A percentile compares a stretch with the other conserved stretches of the same genome.
These are phyloP conservation scores for Asterionellopsis glacialis DNA, from an alignment of 108 stramenopile species.

Conservation along the genomic window DNA sequence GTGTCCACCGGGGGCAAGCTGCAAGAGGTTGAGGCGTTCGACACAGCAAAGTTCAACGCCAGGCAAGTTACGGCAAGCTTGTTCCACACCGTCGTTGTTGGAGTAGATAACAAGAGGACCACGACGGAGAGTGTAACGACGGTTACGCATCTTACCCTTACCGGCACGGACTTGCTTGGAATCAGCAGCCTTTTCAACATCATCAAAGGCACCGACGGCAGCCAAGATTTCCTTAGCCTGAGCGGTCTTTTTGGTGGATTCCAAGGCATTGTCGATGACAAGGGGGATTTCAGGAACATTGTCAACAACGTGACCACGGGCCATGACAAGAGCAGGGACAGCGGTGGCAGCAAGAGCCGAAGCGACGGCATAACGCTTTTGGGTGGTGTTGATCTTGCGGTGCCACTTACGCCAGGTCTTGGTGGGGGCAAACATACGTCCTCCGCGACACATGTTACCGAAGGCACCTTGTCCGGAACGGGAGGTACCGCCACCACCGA, in stretches of 20 bases:
- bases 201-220: constrained; percentile 88
- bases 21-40: constrained; percentile 93
- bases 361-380: constrained; percentile 95
- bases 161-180: constrained; percentile 96
- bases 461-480: constrained; percentile 99
- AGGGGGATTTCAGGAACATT: constrained; percentile 97
- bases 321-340: constrained; percentile 97
- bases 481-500: constrained; percentile 97
- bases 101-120: constrained; percentile 97
- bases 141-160: constrained; percentile 99
- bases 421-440: constrained; percentile 98
- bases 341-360: constrained; percentile 97
- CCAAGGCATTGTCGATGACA: constrained; percentile 83
- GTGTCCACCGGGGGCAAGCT: constrained; percentile 99
- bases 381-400: constrained; percentile 93
- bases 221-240: constrained; percentile 89
- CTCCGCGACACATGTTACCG: constrained; percentile 96
- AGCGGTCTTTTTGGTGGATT: constrained; percentile 82
- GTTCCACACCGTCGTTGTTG: constrained; percentile 85
- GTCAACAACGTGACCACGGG: constrained; percentile 96
- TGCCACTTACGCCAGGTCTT: constrained; percentile 99
- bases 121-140: constrained; percentile 92
- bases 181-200: constrained; percentile 94
- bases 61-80: constrained; percentile 96
- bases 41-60: constrained; percentile 97